phyloP scores from a whole-genome alignment of 805 yeast genomes.

The Peterozyma toletana region DNA sequence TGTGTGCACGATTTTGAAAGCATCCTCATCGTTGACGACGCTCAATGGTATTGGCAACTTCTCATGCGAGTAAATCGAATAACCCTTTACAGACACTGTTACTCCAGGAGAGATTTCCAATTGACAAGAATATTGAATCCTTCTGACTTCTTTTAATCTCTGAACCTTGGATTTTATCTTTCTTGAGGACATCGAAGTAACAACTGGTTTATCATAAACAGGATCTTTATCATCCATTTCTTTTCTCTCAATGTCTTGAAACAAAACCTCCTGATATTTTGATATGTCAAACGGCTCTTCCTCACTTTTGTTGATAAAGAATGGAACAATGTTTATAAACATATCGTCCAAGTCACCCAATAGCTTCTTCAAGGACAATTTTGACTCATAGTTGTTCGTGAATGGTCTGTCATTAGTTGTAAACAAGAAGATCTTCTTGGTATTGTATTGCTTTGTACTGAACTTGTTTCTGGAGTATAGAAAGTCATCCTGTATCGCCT shows the following conservation, averaged over 20 bases:
- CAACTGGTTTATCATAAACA: conserved; percentile 20
- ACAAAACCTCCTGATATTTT: conserved; percentile 47
- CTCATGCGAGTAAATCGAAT: conserved; percentile 51
- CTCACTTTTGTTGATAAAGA: conserved; percentile 37
- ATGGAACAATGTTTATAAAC: conserved; percentile 51
- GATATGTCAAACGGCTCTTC: conserved; percentile 33
- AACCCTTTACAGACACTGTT: conserved; percentile 66
- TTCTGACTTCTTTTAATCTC: conserved; percentile 51
- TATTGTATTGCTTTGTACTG: conserved; percentile 38
- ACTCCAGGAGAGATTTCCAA: conserved; percentile 49
- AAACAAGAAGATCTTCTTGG: conserved; percentile 58
- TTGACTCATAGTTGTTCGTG: conserved; percentile 29
- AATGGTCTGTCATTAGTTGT: conserved; percentile 73
- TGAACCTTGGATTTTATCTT: conserved; percentile 41
- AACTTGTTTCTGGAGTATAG: conserved; percentile 19
- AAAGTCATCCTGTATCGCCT: conserved; percentile 50
- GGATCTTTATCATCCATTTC: conserved; percentile 6
- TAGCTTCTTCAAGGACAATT: conserved; percentile 44
- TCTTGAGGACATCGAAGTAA: conserved; percentile 32
- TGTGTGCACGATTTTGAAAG: conserved; percentile 43
- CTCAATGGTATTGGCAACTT: conserved; percentile 39
- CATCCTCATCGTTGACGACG: conserved; percentile 48
- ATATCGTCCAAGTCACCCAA: conserved; percentile 54
- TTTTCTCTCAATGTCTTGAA: conserved; percentile 10
- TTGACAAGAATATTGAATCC: conserved; percentile 58